Conservation (phyloP, 2,329 filamentous ascomycete species). For the Penicillium expansum region DNA sequence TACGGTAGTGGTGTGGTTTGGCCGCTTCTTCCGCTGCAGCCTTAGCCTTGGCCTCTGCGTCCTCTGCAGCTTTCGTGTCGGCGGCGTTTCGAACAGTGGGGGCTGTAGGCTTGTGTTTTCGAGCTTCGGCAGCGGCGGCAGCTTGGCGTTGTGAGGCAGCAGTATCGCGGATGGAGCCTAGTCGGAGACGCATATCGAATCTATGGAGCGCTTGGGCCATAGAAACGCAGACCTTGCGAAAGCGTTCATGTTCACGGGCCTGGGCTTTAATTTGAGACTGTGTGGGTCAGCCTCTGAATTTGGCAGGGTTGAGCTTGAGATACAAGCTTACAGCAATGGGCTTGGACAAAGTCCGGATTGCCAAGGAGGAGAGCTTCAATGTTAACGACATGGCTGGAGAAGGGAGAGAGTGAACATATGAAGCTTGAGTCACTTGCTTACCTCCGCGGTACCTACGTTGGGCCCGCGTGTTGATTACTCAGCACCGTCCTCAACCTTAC, state of each 20-base stretch:
- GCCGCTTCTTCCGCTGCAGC: slow-evolving; percentile 47
- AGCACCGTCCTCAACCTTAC: background rate
- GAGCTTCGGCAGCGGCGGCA: slow-evolving; percentile 55
- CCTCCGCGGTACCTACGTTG: background rate
- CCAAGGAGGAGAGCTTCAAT: slow-evolving; percentile 64
- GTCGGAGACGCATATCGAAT: slow-evolving; percentile 65
- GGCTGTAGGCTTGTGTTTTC: slow-evolving; percentile 51
- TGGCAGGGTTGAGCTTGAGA: background rate
- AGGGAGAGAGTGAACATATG: background rate
- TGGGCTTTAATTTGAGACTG: slow-evolving; percentile 67
- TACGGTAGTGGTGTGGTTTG: slow-evolving; percentile 52
- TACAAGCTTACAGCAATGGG: slow-evolving; percentile 59
- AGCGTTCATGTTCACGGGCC: slow-evolving; percentile 66
- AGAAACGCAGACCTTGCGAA: slow-evolving; percentile 59
- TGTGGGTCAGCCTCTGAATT: slow-evolving; percentile 22
- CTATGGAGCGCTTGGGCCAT: slow-evolving; percentile 64
- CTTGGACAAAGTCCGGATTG: slow-evolving; percentile 64
- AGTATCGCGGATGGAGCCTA: slow-evolving; percentile 63
- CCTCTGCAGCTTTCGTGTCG: slow-evolving; percentile 57
- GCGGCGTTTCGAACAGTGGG: slow-evolving; percentile 63
- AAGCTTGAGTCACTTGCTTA: slow-evolving; percentile 14
- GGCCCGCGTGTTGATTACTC: background rate
- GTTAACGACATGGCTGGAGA: slow-evolving; percentile 59
- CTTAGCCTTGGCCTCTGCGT: slow-evolving; percentile 45
- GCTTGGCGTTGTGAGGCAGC: slow-evolving; percentile 49